phyloP scores from a whole-genome alignment of 768 basidiomycete species.

The Suillus discolor region DNA sequence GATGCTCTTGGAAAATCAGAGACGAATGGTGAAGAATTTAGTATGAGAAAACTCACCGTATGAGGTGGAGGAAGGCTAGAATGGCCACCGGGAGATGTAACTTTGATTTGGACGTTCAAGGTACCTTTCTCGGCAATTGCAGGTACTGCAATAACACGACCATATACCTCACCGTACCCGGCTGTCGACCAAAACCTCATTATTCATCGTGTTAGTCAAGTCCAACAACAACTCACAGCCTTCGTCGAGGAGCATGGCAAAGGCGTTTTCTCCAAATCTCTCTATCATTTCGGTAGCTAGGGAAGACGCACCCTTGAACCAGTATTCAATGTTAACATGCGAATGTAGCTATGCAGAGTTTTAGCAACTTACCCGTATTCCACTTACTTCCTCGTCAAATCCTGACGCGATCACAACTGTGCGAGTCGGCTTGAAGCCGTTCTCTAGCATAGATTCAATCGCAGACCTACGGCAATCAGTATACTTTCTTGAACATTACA shows the following conservation, averaged over 20 bases:
- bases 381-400: constrained; percentile 59
- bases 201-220: not conserved
- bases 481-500: not conserved
- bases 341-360: not conserved
- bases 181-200: not conserved
- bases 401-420: constrained; percentile 41
- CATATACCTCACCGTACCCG: constrained; percentile 5
- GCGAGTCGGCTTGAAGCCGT: constrained; percentile 47
- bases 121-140: constrained; percentile 76
- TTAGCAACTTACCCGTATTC: constrained; percentile 37
- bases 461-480: constrained; percentile 34
- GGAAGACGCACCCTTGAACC: constrained; percentile 49
- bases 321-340: not conserved
- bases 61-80: constrained; percentile 78
- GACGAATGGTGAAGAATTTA: constrained; percentile 4
- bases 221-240: constrained; percentile 50
- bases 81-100: constrained; percentile 73
- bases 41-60: constrained; percentile 47
- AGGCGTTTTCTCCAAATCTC: constrained; percentile 66
- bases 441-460: constrained; percentile 46
- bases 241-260: constrained; percentile 85
- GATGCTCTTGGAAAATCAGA: constrained; percentile 54
- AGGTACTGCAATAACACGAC: constrained; percentile 49
- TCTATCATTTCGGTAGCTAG: constrained; percentile 49
- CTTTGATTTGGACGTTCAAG: constrained; percentile 58